Evolutionary conservation across 1,139 yeast genomes (phyloP).

Genomic region (Martiniozyma asiatica): DNA sequence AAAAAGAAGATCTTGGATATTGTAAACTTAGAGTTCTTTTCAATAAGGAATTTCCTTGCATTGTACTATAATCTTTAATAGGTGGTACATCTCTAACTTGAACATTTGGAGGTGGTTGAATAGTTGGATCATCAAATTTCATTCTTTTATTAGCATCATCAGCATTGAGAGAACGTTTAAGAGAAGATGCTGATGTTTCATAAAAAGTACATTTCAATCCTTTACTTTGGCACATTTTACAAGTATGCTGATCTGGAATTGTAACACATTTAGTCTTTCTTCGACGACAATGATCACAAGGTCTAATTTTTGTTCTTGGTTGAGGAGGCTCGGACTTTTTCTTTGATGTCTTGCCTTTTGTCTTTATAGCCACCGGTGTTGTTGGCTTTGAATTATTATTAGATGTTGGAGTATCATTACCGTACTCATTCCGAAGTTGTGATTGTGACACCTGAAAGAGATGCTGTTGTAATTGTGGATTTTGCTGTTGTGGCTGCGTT

Average conservation of each 20-base stretch:
- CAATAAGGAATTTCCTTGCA: slow-evolving; percentile 31
- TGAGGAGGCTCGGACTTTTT: slow-evolving; percentile 19
- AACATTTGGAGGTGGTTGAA: slow-evolving; percentile 37
- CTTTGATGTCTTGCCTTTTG: neutral
- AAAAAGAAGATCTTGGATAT: slow-evolving; percentile 66
- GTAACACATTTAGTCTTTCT: slow-evolving; percentile 55
- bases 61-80: slow-evolving; percentile 41
- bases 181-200: slow-evolving; percentile 15
- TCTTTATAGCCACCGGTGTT: neutral
- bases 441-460: slow-evolving; percentile 7
- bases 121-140: slow-evolving; percentile 23
- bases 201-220: slow-evolving; percentile 51
- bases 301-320: slow-evolving; percentile 25
- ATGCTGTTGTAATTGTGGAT: slow-evolving; percentile 1
- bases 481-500: slow-evolving; percentile 3
- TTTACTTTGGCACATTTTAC: slow-evolving; percentile 59
- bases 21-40: slow-evolving; percentile 32
- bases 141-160: slow-evolving; percentile 16
- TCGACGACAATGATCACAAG: slow-evolving; percentile 63
- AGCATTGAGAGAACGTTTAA: slow-evolving; percentile 17
- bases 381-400: neutral
- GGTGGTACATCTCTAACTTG: slow-evolving; percentile 43
- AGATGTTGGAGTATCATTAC: slow-evolving; percentile 1
- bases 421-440: slow-evolving; percentile 2
- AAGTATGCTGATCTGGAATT: slow-evolving; percentile 43